A percentile compares a stretch with the other conserved stretches of the same genome.
These are phyloP conservation scores for Lenwebbia sp. DNA, from an alignment of 345 rosid species.

Conservation along the genomic window DNA sequence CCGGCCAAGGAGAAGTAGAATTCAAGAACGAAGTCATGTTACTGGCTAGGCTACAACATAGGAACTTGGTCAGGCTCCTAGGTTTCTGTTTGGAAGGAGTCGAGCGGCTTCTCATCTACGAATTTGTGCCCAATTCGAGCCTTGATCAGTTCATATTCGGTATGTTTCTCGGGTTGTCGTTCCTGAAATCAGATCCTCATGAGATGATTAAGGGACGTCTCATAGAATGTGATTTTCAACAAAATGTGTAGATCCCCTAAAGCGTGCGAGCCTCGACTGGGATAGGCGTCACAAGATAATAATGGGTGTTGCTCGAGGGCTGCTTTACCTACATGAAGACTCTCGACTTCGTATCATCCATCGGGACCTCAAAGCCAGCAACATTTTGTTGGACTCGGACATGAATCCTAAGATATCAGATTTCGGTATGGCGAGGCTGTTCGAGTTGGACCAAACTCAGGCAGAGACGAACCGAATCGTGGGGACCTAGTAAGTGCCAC, in stretches of 20 bases:
- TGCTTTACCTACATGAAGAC: conserved; percentile 39
- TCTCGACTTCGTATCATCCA: conserved; percentile 30
- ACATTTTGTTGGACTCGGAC: conserved; percentile 26
- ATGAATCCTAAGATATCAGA: conserved; percentile 37
- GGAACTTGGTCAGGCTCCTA: conserved; percentile 27
- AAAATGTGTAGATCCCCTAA: conserved; percentile 9
- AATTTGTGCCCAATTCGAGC: conserved; percentile 35
- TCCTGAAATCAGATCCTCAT: neutral
- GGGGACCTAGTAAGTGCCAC: conserved; percentile 28
- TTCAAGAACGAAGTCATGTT: conserved; percentile 29
- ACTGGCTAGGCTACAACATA: conserved; percentile 34
- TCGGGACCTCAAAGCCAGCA: conserved; percentile 36
- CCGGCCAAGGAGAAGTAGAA: conserved; percentile 28
- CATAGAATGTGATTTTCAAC: neutral
- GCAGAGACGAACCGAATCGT: conserved; percentile 16
- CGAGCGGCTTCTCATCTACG: conserved; percentile 37
- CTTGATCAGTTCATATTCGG: conserved; percentile 37
- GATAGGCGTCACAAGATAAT: conserved; percentile 24
- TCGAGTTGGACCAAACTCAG: conserved; percentile 24
- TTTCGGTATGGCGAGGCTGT: conserved; percentile 42
- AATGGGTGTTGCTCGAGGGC: conserved; percentile 30
- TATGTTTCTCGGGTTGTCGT: neutral
- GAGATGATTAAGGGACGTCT: neutral
- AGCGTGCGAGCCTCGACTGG: conserved; percentile 10
- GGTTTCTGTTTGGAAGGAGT: conserved; percentile 28